These are phyloP conservation scores for Hypomontagnella submonticulosa DNA, from an alignment of 495 filamentous ascomycete genomes.

Conservation along the genomic window DNA sequence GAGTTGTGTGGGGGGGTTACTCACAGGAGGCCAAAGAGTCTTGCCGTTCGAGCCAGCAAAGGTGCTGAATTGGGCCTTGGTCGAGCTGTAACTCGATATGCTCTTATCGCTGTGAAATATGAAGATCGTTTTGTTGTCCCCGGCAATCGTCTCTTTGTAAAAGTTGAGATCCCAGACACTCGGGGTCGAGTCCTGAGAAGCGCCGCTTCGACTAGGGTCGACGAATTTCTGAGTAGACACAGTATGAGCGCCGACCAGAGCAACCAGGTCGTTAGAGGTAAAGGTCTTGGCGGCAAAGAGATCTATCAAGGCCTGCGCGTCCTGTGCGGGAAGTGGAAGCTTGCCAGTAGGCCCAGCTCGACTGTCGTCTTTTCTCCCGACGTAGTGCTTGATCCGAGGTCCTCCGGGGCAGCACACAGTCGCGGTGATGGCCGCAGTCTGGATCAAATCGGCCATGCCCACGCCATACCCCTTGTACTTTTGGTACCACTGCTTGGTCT, in stretches of 20 bases:
- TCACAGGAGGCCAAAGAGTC: slow-evolving; percentile 49
- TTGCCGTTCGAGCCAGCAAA: slow-evolving; percentile 48
- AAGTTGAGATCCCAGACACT: slow-evolving; percentile 55
- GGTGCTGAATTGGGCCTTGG: slow-evolving; percentile 42
- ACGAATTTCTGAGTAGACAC: slow-evolving; percentile 58
- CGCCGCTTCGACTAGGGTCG: slow-evolving; percentile 47
- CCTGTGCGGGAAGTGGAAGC: slow-evolving; percentile 42
- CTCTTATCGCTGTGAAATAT: slow-evolving; percentile 58
- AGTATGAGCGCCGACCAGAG: slow-evolving; percentile 63
- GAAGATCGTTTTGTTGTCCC: slow-evolving; percentile 54
- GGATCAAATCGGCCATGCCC: slow-evolving; percentile 56
- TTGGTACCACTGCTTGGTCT: slow-evolving; percentile 47
- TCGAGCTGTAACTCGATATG: slow-evolving; percentile 51
- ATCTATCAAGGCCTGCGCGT: slow-evolving; percentile 45
- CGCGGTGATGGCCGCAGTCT: slow-evolving; percentile 52
- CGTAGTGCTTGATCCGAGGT: slow-evolving; percentile 51
- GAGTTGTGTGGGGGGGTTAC: slow-evolving; percentile 10
- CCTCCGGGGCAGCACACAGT: slow-evolving; percentile 54
- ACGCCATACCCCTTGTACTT: slow-evolving; percentile 48
- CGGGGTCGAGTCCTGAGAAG: slow-evolving; percentile 53
- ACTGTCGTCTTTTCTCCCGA: slow-evolving; percentile 47
- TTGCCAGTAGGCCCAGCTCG: slow-evolving; percentile 39
- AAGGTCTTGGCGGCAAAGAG: slow-evolving; percentile 64
- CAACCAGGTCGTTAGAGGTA: slow-evolving; percentile 55
- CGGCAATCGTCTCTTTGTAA: slow-evolving; percentile 55